Conservation (phyloP, 139 green algal genomes). For the Chlorella ohadii region DNA sequence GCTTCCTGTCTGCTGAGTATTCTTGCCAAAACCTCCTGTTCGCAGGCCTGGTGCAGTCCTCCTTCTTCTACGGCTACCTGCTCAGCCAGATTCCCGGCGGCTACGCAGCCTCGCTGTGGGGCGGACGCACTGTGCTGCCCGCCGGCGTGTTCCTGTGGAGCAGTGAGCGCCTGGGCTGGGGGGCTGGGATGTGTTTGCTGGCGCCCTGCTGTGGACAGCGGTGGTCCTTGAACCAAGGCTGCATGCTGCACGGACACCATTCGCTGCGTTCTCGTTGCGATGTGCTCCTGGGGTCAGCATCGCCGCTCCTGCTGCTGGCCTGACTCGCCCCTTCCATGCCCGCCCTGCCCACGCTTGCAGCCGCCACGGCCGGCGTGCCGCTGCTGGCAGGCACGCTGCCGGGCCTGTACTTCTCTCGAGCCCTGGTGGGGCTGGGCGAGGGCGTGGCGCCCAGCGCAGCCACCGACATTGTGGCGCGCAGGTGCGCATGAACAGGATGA, state of each 20-base stretch:
- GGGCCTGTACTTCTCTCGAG: constrained; percentile 78
- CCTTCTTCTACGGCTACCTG: constrained; percentile 92
- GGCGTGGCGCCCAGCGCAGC: constrained; percentile 87
- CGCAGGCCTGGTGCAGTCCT: constrained; percentile 90
- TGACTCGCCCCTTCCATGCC: no score
- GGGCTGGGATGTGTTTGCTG: background rate
- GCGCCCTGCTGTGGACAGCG: no score
- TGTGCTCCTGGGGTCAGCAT: no score
- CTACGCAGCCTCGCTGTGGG: constrained; percentile 73
- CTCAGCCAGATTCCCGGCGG: constrained; percentile 92
- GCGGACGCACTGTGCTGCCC: constrained; percentile 82
- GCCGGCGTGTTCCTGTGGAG: constrained; percentile 84
- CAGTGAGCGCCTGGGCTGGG: background rate
- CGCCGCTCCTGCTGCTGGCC: no score
- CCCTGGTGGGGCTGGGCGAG: constrained; percentile 93
- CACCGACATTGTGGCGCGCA: constrained; percentile 90
- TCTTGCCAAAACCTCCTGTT: no score
- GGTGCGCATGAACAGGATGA: no score
- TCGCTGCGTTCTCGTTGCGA: no score
- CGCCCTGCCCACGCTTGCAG: background rate
- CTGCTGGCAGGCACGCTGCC: constrained; percentile 27
- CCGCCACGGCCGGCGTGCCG: constrained; percentile 16
- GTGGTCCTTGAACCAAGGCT: no score
- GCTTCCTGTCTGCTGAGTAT: no score
- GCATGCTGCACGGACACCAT: no score